A percentile compares a stretch with the other conserved stretches of the same genome.
phyloP scores from a whole-genome alignment of 441 rosid species.

The Euphorbia corollata region DNA sequence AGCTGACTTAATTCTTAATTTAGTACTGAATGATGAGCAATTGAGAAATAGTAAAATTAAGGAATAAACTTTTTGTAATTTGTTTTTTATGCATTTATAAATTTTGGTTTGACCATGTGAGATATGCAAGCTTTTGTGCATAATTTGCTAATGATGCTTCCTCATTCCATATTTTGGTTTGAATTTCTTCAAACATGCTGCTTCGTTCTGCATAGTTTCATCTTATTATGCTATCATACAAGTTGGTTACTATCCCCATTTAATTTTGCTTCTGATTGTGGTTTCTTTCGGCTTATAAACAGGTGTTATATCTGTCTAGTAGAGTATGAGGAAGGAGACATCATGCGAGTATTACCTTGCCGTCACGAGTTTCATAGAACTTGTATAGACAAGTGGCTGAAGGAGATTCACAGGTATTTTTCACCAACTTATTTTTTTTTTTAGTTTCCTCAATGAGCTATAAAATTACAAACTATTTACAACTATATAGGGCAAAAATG shows the following conservation, averaged over 20 bases:
- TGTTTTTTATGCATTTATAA: too few relatives aligned
- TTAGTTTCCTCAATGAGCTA: background rate
- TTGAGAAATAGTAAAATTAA: background rate
- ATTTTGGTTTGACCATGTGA: background rate
- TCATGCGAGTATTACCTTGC: constrained; percentile 76
- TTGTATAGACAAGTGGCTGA: constrained; percentile 95
- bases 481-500: background rate
- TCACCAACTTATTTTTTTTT: background rate
- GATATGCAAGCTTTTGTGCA: background rate
- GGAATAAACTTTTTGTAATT: background rate
- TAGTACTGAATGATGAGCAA: background rate
- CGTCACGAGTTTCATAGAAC: constrained; percentile 77
- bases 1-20: background rate
- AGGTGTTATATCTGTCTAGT: constrained; percentile 97
- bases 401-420: constrained; percentile 89
- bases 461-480: background rate
- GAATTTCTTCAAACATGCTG: background rate
- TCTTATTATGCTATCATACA: background rate
- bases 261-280: background rate
- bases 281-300: constrained; percentile 13
- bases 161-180: background rate
- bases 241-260: background rate
- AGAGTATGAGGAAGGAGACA: constrained; percentile 93
- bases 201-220: background rate
- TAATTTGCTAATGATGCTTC: background rate